These are phyloP conservation scores for Capronia americana DNA, from an alignment of 2,329 filamentous ascomycete species.

Conservation along the genomic window DNA sequence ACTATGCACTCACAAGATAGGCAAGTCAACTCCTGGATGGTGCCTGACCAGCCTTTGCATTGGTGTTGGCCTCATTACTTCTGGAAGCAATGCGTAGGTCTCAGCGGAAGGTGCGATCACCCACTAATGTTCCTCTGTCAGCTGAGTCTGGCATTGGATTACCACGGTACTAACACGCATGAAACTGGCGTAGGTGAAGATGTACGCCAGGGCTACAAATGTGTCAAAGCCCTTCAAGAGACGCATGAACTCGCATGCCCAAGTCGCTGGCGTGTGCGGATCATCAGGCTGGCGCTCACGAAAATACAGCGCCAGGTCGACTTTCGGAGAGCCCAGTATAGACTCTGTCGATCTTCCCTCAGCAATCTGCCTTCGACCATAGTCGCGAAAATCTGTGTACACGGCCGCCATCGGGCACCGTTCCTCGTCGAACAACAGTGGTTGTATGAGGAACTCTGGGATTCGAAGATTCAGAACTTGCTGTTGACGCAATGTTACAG, in stretches of 20 bases:
- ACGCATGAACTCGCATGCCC: conserved; percentile 28
- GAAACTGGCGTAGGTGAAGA: conserved; percentile 24
- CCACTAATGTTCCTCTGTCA: conserved; percentile 15
- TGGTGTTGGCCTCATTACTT: conserved; percentile 26
- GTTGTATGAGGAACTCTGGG: conserved; percentile 22
- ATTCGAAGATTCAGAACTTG: conserved; percentile 11
- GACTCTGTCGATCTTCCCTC: conserved; percentile 13
- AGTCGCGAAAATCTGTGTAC: conserved; percentile 26
- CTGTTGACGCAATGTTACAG: background rate
- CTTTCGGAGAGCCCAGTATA: conserved; percentile 14
- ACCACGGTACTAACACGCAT: conserved; percentile 23
- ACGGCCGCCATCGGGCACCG: conserved; percentile 22
- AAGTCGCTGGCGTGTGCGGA: conserved; percentile 23
- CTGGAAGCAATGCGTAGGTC: conserved; percentile 24
- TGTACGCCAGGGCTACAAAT: conserved; percentile 17
- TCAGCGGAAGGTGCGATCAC: conserved; percentile 21
- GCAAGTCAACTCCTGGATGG: conserved; percentile 25
- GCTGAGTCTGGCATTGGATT: background rate
- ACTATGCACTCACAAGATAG: conserved; percentile 20
- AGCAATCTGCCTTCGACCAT: conserved; percentile 24
- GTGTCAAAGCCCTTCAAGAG: conserved; percentile 22
- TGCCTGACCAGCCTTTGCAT: conserved; percentile 24
- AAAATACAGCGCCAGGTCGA: conserved; percentile 20
- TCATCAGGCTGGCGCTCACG: conserved; percentile 15
- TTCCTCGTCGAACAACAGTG: conserved; percentile 24